phyloP scores from a whole-genome alignment of 352 stramenopile species.

The Phytophthora cactorum region DNA sequence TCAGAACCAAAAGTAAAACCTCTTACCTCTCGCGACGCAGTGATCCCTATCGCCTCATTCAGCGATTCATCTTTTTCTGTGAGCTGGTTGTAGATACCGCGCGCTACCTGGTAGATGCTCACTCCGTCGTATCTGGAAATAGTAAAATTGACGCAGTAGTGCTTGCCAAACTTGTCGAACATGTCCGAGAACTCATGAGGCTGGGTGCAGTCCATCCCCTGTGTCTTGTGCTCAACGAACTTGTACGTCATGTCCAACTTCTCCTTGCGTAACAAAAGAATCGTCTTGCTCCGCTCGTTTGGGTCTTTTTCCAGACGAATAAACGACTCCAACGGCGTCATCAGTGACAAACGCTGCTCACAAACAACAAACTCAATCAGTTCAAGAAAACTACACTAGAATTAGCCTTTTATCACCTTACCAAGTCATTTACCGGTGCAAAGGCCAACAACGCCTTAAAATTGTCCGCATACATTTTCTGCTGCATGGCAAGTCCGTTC shows the following conservation, averaged over 20 bases:
- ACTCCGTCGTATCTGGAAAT: constrained; percentile 76
- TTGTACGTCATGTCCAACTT: constrained; percentile 82
- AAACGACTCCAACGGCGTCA: constrained; percentile 78
- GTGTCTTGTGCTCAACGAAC: constrained; percentile 74
- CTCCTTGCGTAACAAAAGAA: constrained; percentile 63
- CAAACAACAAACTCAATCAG: not conserved
- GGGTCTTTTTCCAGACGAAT: constrained; percentile 61
- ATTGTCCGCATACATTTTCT: constrained; percentile 73
- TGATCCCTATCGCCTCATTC: constrained; percentile 53
- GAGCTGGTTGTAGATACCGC: constrained; percentile 74
- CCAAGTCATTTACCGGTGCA: constrained; percentile 67
- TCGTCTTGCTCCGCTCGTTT: constrained; percentile 53
- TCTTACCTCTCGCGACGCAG: constrained; percentile 53
- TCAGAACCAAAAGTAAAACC: not conserved
- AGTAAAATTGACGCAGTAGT: constrained; percentile 74
- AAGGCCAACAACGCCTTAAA: constrained; percentile 74
- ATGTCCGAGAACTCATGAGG: constrained; percentile 72
- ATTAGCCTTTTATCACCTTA: constrained; percentile 11
- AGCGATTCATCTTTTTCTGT: constrained; percentile 61
- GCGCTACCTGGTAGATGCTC: constrained; percentile 56
- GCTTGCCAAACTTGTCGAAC: constrained; percentile 81
- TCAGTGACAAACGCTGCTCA: constrained; percentile 59
- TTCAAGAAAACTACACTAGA: not conserved
- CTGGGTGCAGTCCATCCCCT: constrained; percentile 50
- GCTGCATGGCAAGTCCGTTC: constrained; percentile 55